Conservation (phyloP, 305 asterid genomes). For the Rubia tinctorum region DNA sequence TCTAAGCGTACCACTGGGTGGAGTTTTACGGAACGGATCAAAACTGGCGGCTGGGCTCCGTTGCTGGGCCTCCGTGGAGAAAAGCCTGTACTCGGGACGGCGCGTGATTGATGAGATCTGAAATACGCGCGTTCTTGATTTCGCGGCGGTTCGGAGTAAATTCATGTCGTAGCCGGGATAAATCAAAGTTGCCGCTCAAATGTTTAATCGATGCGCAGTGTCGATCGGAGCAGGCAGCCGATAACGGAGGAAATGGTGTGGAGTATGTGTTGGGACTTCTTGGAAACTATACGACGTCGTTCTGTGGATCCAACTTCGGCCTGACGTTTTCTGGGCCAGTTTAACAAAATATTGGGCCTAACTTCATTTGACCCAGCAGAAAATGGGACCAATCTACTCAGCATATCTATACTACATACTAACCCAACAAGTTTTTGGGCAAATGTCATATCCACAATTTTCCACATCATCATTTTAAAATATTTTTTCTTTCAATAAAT, state of each 20-base stretch:
- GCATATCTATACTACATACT: too few relatives aligned
- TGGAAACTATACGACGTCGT: neutral
- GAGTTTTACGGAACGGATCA: slow-evolving; percentile 36
- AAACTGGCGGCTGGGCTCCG: slow-evolving; percentile 28
- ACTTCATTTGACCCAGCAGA: neutral
- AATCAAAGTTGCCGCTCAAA: neutral
- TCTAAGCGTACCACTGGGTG: slow-evolving; percentile 46
- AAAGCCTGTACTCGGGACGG: slow-evolving; percentile 33
- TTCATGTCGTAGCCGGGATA: slow-evolving; percentile 28
- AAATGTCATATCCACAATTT: too few relatives aligned
- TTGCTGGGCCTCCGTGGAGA: slow-evolving; percentile 51
- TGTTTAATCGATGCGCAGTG: neutral
- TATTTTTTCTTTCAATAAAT: too few relatives aligned
- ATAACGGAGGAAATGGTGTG: neutral
- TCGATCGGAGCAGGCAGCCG: neutral
- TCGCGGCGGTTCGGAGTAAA: slow-evolving; percentile 38
- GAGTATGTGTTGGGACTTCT: neutral
- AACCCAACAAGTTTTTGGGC: too few relatives aligned
- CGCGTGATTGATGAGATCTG: slow-evolving; percentile 20
- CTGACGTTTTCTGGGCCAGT: neutral
- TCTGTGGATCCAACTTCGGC: neutral
- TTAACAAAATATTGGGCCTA: neutral
- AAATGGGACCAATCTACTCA: too few relatives aligned
- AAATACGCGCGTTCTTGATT: slow-evolving; percentile 37
- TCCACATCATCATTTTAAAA: too few relatives aligned